Conservation (phyloP, 164 flowering plant species). For the Tetrastigma voinierianum region DNA sequence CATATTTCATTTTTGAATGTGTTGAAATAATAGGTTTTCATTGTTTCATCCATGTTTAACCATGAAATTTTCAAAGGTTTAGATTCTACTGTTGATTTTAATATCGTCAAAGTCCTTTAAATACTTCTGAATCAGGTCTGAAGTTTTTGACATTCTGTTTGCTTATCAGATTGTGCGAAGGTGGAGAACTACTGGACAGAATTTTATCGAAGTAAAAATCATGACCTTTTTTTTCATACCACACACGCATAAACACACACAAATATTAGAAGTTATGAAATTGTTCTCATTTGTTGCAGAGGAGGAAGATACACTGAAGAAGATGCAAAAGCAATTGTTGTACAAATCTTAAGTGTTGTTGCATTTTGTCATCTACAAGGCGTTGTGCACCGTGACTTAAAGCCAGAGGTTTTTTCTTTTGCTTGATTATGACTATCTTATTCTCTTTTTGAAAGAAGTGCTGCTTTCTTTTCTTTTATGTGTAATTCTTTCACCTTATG, state of each 20-base stretch:
- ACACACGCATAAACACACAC: too few species aligned
- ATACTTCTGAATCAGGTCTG: neutral
- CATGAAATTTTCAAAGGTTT: too few species aligned
- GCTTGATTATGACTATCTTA: neutral
- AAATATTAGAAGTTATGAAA: too few species aligned
- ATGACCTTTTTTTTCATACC: neutral
- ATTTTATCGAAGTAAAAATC: slow-evolving; percentile 76
- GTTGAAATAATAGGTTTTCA: too few species aligned
- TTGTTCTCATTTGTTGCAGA: slow-evolving; percentile 33
- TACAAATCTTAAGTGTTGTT: slow-evolving; percentile 76
- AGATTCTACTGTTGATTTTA: too few species aligned
- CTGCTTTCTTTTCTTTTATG: neutral
- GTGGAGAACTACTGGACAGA: slow-evolving; percentile 92
- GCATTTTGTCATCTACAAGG: slow-evolving; percentile 93
- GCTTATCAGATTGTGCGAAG: slow-evolving; percentile 82
- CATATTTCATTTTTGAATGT: too few species aligned
- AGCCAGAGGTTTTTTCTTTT: slow-evolving; percentile 67
- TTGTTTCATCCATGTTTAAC: too few species aligned
- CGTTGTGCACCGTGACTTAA: slow-evolving; percentile 89
- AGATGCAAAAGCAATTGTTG: slow-evolving; percentile 69
- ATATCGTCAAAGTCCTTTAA: too few species aligned
- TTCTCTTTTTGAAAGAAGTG: neutral
- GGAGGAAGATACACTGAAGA: slow-evolving; percentile 80
- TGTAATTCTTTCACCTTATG: neutral
- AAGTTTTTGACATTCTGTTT: slow-evolving; percentile 4